phyloP scores from a whole-genome alignment of 805 yeast genomes.

The Lipomyces lipofer region DNA sequence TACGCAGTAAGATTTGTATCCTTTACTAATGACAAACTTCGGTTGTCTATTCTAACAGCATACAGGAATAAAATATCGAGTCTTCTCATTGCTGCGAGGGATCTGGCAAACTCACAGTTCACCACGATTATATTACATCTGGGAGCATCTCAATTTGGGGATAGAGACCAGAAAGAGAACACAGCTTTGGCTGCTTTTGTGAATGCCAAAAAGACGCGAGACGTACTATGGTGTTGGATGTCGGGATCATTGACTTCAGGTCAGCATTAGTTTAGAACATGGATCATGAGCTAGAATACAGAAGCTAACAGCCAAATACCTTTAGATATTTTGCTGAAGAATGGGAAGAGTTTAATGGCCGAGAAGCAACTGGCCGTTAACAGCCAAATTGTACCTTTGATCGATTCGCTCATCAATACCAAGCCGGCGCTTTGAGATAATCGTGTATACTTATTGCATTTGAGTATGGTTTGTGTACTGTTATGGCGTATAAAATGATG shows the following conservation, averaged over 20 bases:
- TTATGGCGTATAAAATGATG: too few relatives aligned
- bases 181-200: constrained; percentile 19
- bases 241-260: constrained; percentile 13
- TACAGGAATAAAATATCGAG: constrained; percentile 13
- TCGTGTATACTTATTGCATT: too few relatives aligned
- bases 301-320: too few relatives aligned
- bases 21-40: background rate
- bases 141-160: constrained; percentile 11
- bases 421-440: too few relatives aligned
- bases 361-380: constrained; percentile 11
- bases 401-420: constrained; percentile 1
- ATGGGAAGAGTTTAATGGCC: constrained; percentile 23
- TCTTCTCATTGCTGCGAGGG: constrained; percentile 11
- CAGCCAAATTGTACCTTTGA: constrained; percentile 9
- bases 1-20: constrained; percentile 1
- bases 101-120: constrained; percentile 22
- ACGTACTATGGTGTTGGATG: constrained; percentile 29
- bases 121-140: constrained; percentile 21
- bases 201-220: constrained; percentile 18
- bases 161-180: constrained; percentile 4
- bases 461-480: too few relatives aligned
- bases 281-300: too few relatives aligned
- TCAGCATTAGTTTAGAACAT: too few relatives aligned
- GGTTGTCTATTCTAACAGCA: background rate
- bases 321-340: constrained; percentile 2